Percentiles rank a stretch among this genome's conserved stretches.
These are phyloP conservation scores for Gautieria morchelliformis DNA, from an alignment of 768 basidiomycete genomes.

Conservation along the genomic window DNA sequence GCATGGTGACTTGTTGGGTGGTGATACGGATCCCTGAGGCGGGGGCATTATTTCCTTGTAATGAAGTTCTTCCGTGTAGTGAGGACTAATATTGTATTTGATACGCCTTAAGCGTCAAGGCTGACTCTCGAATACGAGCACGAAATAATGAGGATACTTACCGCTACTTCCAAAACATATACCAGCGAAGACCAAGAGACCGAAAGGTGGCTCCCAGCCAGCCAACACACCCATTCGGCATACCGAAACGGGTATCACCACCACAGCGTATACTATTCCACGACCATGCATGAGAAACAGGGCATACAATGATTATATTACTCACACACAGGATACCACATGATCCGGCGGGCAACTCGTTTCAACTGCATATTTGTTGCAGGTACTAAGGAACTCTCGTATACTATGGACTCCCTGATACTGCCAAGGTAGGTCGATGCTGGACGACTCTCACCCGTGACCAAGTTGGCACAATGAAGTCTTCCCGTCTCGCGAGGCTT, in stretches of 20 bases:
- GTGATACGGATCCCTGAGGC: background rate
- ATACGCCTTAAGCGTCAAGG: too few relatives aligned
- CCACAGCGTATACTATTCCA: background rate
- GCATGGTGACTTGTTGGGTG: slow-evolving; percentile 1
- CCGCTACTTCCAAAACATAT: slow-evolving; percentile 1
- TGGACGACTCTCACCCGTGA: background rate
- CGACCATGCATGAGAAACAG: background rate
- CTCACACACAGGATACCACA: slow-evolving; percentile 6
- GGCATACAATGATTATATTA: background rate
- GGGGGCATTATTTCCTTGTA: background rate
- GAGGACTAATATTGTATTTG: slow-evolving; percentile 5
- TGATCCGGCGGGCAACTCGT: background rate
- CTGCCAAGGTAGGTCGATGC: background rate
- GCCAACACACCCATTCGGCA: slow-evolving; percentile 6
- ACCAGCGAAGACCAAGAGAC: background rate
- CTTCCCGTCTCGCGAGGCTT: background rate
- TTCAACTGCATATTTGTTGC: background rate
- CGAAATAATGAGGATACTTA: background rate
- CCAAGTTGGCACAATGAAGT: background rate
- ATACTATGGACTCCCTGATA: too few relatives aligned
- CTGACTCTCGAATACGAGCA: background rate
- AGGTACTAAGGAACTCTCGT: too few relatives aligned
- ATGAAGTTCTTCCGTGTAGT: slow-evolving; percentile 2
- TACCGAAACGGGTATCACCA: background rate
- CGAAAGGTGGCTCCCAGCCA: slow-evolving; percentile 2